Evolutionary conservation across 179 eudicot species (phyloP), one percentile per base, ranked within the genome.

Genomic region (Patellifolia procumbens): DNA sequence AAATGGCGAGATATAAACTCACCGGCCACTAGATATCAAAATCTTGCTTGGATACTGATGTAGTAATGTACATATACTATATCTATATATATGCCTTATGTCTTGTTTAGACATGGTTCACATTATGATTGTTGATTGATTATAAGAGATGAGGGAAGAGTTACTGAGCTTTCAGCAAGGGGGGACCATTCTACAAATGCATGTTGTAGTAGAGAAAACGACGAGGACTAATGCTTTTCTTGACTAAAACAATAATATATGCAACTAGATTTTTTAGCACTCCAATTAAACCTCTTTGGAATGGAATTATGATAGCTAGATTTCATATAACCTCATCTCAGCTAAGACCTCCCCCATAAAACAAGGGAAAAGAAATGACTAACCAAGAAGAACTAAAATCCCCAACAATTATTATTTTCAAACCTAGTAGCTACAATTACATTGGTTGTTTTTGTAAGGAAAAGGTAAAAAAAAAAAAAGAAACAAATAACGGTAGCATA

Each of bases 101-200:
- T 20, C 29, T 70, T 51, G 59, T 49, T 32, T 48, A 63, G 39
- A 72, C 59, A 63, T 80, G 61, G 77, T 71, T 76, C 69, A 65
- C 72, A 76, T 64, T 72, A 72, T 65, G 56, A 71, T 73, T 64
- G 73, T 46, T 56, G 76, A 48, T 58, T 46, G 73, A 70, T 53
- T 63, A 66, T 59, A 68, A 77, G 60, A 60, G 71, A 65, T 58
- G 55, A 56, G 43, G 51, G 69, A 60, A 53, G 56, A 68, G 16
- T 31, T n/a, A 51, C 58, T 22, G 66, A 68, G 75, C 77, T 81
- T 75, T 81, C 59, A 62, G 1, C 3, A 10, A 62, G 52, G 29
- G 3, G 84, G 84, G 84, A 81, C 84, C 84, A 62, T 39, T 2
- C 81, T 73, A 81, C 72, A 68, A 35, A 66, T 77, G 81, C 81